Conservation (phyloP, 305 asterid genomes). For the Coffea humblotiana region DNA sequence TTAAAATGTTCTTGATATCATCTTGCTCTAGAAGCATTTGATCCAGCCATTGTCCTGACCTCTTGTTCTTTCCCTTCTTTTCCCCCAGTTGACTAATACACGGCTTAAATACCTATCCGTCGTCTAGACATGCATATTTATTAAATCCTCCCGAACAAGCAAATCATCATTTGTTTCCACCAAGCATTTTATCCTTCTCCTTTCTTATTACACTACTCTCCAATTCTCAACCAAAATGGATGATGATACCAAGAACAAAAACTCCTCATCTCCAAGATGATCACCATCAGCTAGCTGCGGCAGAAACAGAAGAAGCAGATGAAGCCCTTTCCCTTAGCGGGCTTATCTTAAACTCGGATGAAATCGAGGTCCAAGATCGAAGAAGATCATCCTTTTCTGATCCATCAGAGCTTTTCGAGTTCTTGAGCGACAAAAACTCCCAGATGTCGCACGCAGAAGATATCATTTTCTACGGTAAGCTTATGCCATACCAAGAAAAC, state of each 20-base stretch:
- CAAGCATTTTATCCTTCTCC: neutral
- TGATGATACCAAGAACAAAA: neutral
- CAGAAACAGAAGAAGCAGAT: slow-evolving; percentile 13
- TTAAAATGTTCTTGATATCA: slow-evolving; percentile 12
- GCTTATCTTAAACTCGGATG: slow-evolving; percentile 15
- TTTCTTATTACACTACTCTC: neutral
- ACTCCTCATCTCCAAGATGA: neutral
- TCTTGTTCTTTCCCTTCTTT: slow-evolving; percentile 1
- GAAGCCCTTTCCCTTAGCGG: slow-evolving; percentile 26
- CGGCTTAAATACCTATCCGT: neutral
- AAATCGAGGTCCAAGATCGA: neutral
- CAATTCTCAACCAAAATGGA: slow-evolving; percentile 13
- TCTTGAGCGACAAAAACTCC: slow-evolving; percentile 34
- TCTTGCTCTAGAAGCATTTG: slow-evolving; percentile 19
- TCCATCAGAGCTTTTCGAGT: slow-evolving; percentile 53
- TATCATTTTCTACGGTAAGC: slow-evolving; percentile 64
- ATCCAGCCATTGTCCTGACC: slow-evolving; percentile 13
- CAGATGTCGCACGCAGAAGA: slow-evolving; percentile 72
- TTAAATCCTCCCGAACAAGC: neutral
- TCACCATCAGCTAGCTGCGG: neutral
- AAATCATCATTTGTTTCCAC: neutral
- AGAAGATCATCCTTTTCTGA: slow-evolving; percentile 36
- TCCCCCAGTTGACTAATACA: neutral
- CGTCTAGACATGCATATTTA: neutral
- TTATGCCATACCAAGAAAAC: slow-evolving; percentile 39